Conservation (phyloP, 495 filamentous ascomycete genomes). For the Parmelia sp. region DNA sequence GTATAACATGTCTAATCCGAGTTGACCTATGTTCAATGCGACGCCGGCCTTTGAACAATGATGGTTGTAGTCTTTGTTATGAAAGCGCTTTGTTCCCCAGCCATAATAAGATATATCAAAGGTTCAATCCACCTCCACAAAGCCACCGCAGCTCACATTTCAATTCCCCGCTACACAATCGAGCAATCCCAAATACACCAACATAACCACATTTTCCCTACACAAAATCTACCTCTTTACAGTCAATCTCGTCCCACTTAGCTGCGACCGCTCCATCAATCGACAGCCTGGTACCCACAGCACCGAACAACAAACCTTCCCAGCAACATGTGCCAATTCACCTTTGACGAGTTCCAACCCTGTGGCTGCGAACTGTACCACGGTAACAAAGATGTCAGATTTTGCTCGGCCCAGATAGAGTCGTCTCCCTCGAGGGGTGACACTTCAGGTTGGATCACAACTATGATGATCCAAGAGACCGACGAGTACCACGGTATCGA, state of each 20-base stretch:
- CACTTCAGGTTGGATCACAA: background rate
- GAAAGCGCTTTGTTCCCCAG: too few species aligned
- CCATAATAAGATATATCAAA: too few species aligned
- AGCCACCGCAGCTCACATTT: too few species aligned
- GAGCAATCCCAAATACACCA: too few species aligned
- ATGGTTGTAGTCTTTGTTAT: background rate
- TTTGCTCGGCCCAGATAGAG: background rate
- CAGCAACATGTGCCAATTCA: background rate
- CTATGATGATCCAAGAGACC: background rate
- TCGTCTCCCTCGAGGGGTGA: too few species aligned
- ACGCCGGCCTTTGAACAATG: background rate
- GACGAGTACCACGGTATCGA: background rate
- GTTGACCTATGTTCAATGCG: background rate
- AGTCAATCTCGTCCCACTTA: background rate
- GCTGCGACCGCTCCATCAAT: too few species aligned
- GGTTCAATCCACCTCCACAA: too few species aligned
- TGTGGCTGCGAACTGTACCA: background rate
- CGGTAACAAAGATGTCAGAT: background rate
- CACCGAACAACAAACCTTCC: background rate
- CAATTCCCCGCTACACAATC: too few species aligned
- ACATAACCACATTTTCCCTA: too few species aligned
- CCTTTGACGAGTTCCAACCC: background rate
- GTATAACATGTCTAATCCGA: background rate
- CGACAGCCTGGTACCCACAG: background rate
- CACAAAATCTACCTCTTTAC: background rate